Evolutionary conservation across 140 eudicot genomes (phyloP), one percentile per base, ranked within the genome.

Genomic region (Stevia rebaudiana): DNA sequence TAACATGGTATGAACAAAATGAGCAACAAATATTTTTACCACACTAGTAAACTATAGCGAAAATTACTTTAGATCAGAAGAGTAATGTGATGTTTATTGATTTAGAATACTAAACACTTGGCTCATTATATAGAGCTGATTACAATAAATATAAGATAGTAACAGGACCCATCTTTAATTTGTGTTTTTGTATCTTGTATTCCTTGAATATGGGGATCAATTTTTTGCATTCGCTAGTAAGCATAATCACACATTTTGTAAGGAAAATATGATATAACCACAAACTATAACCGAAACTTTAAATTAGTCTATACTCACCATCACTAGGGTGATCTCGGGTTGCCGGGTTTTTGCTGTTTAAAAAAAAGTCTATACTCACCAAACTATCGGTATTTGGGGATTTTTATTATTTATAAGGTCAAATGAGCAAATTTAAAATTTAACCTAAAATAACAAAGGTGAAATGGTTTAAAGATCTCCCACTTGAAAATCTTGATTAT

Each of bases 1-100:
- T n/a, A n/a, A n/a, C n/a, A n/a, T n/a, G n/a, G n/a, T n/a, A n/a
- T n/a, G n/a, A n/a, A n/a, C n/a, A n/a, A n/a, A n/a, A n/a, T n/a
- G n/a, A n/a, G n/a, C n/a, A n/a, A n/a, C n/a, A n/a, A n/a, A 6
- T 37, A 28, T 31, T 54, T 58, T 54, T 57, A 19, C 59, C 67
- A 19, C 16, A 21, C 58, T 37, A n/a, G 42, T 18, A 10, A 41
- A 15, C 28, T 8, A 24, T 57, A 41, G 52, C 28, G 25, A 68
- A 68, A 53, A 10, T 31, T 28, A 53, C 55, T 52, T 21, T 36
- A 11, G 3, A 21, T 41, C 42, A 22, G 56, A n/a, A n/a, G n/a
- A n/a, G n/a, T n/a, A n/a, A n/a, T n/a, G n/a, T n/a, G n/a, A n/a
- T n/a, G n/a, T n/a, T n/a, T n/a, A n/a, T n/a, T n/a, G n/a, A n/a